These are phyloP conservation scores for Candida corydali DNA, from an alignment of 805 yeast species.

Conservation along the genomic window DNA sequence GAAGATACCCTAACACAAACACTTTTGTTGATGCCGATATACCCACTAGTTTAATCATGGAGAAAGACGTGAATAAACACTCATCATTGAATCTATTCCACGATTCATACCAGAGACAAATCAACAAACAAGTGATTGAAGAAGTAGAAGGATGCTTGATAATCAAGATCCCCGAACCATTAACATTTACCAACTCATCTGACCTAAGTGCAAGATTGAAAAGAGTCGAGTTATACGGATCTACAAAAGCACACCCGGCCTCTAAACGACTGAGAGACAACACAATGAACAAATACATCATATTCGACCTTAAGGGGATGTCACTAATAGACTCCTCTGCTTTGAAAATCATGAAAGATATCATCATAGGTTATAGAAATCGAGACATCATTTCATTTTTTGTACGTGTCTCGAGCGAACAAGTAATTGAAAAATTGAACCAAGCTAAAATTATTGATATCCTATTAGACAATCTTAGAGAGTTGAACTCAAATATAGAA, in stretches of 20 bases:
- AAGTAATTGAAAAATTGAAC: conserved; percentile 24
- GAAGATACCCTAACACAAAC: conserved; percentile 39
- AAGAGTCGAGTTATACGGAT: conserved; percentile 40
- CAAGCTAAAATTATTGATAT: conserved; percentile 27
- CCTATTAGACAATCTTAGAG: conserved; percentile 21
- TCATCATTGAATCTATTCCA: conserved; percentile 32
- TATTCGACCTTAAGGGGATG: conserved; percentile 42
- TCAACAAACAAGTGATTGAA: conserved; percentile 34
- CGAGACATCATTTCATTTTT: conserved; percentile 32
- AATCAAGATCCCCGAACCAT: conserved; percentile 40
- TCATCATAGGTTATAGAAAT: conserved; percentile 24
- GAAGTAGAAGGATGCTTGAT: conserved; percentile 44
- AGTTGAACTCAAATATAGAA: conserved; percentile 19
- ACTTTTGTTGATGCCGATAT: conserved; percentile 40
- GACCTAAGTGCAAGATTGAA: conserved; percentile 35
- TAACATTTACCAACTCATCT: conserved; percentile 39
- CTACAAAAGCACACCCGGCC: conserved; percentile 42
- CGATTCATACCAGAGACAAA: conserved; percentile 30
- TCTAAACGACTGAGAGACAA: conserved; percentile 29
- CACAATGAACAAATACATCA: conserved; percentile 37
- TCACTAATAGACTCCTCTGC: conserved; percentile 40
- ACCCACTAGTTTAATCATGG: conserved; percentile 8
- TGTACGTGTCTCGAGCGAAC: conserved; percentile 26
- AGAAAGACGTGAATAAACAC: conserved; percentile 8
- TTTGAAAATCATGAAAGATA: conserved; percentile 29